phyloP scores from a whole-genome alignment of 208 protist genomes.

The Angomonas deanei region DNA sequence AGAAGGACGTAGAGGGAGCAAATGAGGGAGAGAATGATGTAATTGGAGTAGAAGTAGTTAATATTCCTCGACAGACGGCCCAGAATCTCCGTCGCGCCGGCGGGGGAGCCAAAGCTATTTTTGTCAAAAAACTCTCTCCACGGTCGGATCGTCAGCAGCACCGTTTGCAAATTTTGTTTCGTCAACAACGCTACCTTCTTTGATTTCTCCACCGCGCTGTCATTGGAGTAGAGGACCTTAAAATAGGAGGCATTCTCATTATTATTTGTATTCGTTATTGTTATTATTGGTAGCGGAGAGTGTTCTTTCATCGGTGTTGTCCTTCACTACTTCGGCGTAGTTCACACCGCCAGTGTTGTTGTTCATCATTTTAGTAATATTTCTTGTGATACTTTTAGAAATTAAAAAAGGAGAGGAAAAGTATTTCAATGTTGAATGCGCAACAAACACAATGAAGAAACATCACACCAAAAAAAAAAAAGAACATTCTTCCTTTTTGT shows the following conservation, averaged over 20 bases:
- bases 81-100: conserved; percentile 46
- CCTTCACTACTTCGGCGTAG: background rate
- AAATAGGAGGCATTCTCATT: conserved; percentile 23
- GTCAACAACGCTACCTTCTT: conserved; percentile 27
- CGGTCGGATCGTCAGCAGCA: conserved; percentile 46
- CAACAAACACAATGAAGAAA: conserved; percentile 1
- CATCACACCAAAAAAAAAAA: conserved; percentile 6
- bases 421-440: background rate
- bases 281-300: background rate
- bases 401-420: conserved; percentile 7
- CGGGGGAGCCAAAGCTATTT: conserved; percentile 42
- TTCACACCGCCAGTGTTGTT: background rate
- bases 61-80: conserved; percentile 69
- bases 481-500: too few relatives aligned
- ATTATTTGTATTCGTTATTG: background rate
- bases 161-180: conserved; percentile 20
- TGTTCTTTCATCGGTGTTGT: background rate
- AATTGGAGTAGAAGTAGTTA: conserved; percentile 86
- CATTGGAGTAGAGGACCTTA: conserved; percentile 23
- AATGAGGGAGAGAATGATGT: conserved; percentile 72
- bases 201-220: conserved; percentile 16
- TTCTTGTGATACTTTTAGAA: conserved; percentile 7
- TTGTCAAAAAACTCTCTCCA: conserved; percentile 86
- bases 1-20: conserved; percentile 76
- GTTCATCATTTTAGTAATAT: conserved; percentile 22